Base-by-base conservation (phyloP, 2,329 filamentous ascomycete genomes). In the Ophiocordyceps sinensis region DNA sequence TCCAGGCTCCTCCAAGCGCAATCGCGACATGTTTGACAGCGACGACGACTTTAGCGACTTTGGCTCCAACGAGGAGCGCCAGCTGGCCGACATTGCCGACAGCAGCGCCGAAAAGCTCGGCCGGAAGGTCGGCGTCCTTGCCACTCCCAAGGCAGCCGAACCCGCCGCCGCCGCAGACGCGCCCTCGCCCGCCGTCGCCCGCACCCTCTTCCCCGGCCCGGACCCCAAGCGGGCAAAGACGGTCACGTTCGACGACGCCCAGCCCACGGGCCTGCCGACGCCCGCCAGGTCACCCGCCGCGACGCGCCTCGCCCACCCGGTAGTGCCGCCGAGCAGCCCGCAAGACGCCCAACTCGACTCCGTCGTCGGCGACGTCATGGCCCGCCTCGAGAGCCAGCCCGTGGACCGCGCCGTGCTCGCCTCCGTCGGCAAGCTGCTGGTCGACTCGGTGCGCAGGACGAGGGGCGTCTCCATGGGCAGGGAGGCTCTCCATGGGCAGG, bases 401-500 rank as follows among this genome's bases (percentile, higher is more conserved):
- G 46, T 77, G 14, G 58, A 63, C 19, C 51, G 56, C 2, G 44
- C 51, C 0, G 59, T 63, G 1, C 56, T 64, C 5, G 43, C 48
- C 2, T 57, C 53, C 19, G 55, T 81, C 2, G 55, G 57, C 1
- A 44, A 48, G 21, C 49, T 73, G 8, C 62, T 85, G 28, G 64
- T 68, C 30, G 70, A 61, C 36, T 68, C 83, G 47, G 71, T 74
- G 14, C 59, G 77, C 40, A 70, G 67, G 40, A 67, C 70, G 0
- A 73, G 71, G 50, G 83, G 82, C 0, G 66, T 83, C 17, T 65
- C 67, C 32, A 71, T 71, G 45, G 80, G 81, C 1, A 66, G 82
- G 3, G 82, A 89, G 44, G 71, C 80, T 83, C 17, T 65, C 67
- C 32, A 71, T 71, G 45, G 80, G 81, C 1, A 66, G 82, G 3